Evolutionary conservation across 1,139 yeast species (phyloP), one percentile per base, ranked within the genome.

Genomic region (Pichia sp.): DNA sequence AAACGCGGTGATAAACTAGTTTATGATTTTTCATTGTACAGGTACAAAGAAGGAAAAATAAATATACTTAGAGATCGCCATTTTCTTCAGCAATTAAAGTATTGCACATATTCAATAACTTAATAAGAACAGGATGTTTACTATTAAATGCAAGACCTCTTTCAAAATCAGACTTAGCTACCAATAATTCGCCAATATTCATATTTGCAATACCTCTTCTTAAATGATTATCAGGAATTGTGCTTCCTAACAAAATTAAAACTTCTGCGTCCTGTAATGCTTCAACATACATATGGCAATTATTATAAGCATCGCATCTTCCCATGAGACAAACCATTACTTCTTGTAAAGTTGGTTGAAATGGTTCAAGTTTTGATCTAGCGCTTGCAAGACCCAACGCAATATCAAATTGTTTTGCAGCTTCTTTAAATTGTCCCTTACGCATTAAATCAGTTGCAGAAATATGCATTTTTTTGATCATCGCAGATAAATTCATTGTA

Each of bases 211-310:
- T 82, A 2, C 95, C 95, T 61, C 87, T 78, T 68, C 97, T 78
- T 56, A 84, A 76, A 62, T 85, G 86, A 63, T 87, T 85, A 55
- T 86, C 94, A 12, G 96, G 83, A 45, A 82, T 72, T 59, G 80
- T 80, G 65, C 87, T 77, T 51, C 78, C 75, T 65, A 84, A 69
- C 27, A 74, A 74, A 45, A 77, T 63, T 56, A 90, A 72, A 68
- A 90, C 68, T 53, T 88, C 92, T 2, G 94, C 82, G 62, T 90
- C 97, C 52, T 84, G 83, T 61, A 72, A 79, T 0, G 96, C 97
- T 46, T 81, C 82, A 42, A 84, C 67, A 69, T 79, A 85, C 50
- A 79, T 71, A 46, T 79, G 74, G 49, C 76, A 71, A 59, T 83
- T 76, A 63, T 89, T 72, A 59, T 83, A 77, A 0, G 95, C 86